Evolutionary conservation across 2,329 filamentous ascomycete species (phyloP), one percentile per base, ranked within the genome.

Genomic region (Pyrenochaeta sp.): DNA sequence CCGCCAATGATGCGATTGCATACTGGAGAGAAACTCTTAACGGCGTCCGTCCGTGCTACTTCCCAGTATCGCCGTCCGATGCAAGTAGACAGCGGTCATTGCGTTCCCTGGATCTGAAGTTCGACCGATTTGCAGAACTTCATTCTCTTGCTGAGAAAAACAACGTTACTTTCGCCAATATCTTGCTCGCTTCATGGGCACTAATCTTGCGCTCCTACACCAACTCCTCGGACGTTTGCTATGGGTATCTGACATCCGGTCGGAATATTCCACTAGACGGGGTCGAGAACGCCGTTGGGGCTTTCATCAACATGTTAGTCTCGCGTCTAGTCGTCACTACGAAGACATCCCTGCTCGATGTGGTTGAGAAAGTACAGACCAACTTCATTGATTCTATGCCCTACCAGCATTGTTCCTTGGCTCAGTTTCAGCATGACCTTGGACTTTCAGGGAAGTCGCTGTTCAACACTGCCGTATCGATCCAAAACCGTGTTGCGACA

Each of bases 371-470:
- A 20, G 61, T 68, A 2, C 63, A 68, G 35, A 53, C 47, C 11
- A 55, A 68, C 35, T 68, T 66, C 37, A 60, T 68, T 27, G 63
- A 67, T 18, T 60, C 58, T 10, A 43, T 65, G 27, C 63, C 64
- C 3, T 50, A 69, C 41, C 66, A 69, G 20, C 64, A 68, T 38
- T 66, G 61, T 44, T 68, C 65, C 7, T 47, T 69, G 11, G 75
- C 76, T 8, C 75, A 78, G 48, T 75, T 79, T 32, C 75, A 78
- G 48, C 75, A 78, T 41, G 70, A 72, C 5, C 51, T 79, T 15
- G 59, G 60, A 7, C 48, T 69, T 13, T 60, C 60, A 20, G 62
- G 62, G 9, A 63, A 61, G 26, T 59, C 74, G 2, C 60, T 79
- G 10, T 77, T 78, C 61, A 78, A 79, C 37, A 77, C 75, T 8